Evolutionary conservation across 2,329 filamentous ascomycete genomes (phyloP).

Genomic region (Colletotrichum falcatum): DNA sequence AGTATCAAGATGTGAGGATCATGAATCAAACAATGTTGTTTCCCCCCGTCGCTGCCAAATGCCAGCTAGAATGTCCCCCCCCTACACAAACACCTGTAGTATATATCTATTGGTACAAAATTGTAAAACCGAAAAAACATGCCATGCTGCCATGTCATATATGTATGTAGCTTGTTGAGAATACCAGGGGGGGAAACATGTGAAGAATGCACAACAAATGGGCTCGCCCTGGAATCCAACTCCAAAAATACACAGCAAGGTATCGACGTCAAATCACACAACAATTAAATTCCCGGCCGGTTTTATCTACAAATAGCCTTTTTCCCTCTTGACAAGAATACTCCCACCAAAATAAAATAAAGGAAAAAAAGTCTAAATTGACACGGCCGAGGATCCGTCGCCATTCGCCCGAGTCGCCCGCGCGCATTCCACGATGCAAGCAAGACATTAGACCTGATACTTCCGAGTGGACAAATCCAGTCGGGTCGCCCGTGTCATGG

Average conservation of each 20-base stretch:
- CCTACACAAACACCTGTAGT: neutral
- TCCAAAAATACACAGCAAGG: neutral
- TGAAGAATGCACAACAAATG: neutral
- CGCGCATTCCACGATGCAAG: slow-evolving; percentile 26
- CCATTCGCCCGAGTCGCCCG: slow-evolving; percentile 6
- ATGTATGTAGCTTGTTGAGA: no score
- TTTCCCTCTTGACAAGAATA: neutral
- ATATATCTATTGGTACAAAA: slow-evolving; percentile 12
- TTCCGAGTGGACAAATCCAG: neutral
- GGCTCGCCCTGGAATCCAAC: neutral
- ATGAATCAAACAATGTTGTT: neutral
- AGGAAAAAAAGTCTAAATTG: slow-evolving; percentile 22
- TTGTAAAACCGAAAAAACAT: neutral
- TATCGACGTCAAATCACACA: neutral
- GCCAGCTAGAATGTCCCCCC: neutral
- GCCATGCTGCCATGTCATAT: neutral
- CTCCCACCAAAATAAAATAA: no score
- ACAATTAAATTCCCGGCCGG: slow-evolving; percentile 3
- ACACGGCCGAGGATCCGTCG: neutral
- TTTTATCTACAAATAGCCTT: slow-evolving; percentile 8
- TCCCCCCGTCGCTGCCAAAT: neutral
- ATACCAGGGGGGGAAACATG: neutral
- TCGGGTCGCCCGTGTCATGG: slow-evolving; percentile 18
- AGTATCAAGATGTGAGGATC: neutral
- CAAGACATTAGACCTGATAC: slow-evolving; percentile 9